Evolutionary conservation across 2,329 filamentous ascomycete genomes (phyloP).

Genomic region (Neofusicoccum kwambonambiense): DNA sequence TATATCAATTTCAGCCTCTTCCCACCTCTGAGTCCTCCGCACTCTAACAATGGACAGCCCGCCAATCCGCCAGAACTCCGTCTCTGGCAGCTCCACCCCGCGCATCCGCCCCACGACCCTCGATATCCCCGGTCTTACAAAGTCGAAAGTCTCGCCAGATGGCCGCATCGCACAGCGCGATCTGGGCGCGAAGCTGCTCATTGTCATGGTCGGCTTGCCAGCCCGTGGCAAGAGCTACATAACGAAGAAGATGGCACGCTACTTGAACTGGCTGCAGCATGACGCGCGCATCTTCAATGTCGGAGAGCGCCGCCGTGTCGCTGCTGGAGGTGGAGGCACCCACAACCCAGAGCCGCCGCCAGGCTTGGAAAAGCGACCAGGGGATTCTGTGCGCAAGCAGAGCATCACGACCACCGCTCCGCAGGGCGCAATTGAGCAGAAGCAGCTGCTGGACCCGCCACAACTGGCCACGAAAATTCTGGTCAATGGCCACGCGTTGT

Average conservation of each 20-base stretch:
- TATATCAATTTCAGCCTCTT: conserved; percentile 18
- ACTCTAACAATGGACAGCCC: conserved; percentile 49
- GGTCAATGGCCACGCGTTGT: conserved; percentile 55
- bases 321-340: conserved; percentile 57
- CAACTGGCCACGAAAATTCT: conserved; percentile 55
- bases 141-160: conserved; percentile 92
- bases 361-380: background rate
- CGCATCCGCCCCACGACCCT: conserved; percentile 87
- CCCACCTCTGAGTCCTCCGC: conserved; percentile 16
- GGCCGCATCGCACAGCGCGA: conserved; percentile 91
- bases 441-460: conserved; percentile 24
- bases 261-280: conserved; percentile 96
- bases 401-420: conserved; percentile 24
- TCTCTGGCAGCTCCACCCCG: conserved; percentile 64
- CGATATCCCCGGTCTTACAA: conserved; percentile 94
- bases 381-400: conserved; percentile 20
- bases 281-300: conserved; percentile 97
- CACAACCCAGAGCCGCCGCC: conserved; percentile 15
- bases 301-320: conserved; percentile 81
- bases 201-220: conserved; percentile 96
- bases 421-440: conserved; percentile 24
- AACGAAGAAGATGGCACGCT: conserved; percentile 94
- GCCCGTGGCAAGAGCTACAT: conserved; percentile 98
- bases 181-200: conserved; percentile 93
- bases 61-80: conserved; percentile 70